A percentile compares a stretch with the other conserved stretches of the same genome.
Conservation (phyloP, 257 asterid species). For the Verbascum thapsus region DNA sequence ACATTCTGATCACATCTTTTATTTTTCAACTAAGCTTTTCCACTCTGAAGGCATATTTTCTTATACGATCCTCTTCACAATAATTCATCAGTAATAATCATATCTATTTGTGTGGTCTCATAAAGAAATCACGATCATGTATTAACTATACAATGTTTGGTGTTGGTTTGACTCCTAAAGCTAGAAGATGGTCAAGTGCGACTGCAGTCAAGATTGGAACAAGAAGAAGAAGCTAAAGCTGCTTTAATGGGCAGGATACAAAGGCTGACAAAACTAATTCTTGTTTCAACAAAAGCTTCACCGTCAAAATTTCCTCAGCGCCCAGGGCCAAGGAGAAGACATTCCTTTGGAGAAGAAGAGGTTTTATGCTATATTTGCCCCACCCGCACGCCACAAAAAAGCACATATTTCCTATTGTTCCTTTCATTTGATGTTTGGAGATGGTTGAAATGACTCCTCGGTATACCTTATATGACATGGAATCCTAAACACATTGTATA, state of each 20-base stretch:
- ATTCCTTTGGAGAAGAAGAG: slow-evolving; percentile 99
- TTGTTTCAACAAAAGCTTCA: slow-evolving; percentile 88
- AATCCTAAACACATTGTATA: slow-evolving; percentile 4
- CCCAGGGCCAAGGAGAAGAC: slow-evolving; percentile 80
- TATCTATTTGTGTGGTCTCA: slow-evolving; percentile 13
- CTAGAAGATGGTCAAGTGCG: slow-evolving; percentile 99
- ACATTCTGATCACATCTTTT: background rate
- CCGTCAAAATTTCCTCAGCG: slow-evolving; percentile 83
- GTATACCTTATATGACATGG: no score
- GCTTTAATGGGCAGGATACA: slow-evolving; percentile 97
- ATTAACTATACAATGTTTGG: slow-evolving; percentile 35
- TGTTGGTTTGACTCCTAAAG: slow-evolving; percentile 59
- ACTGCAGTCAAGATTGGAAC: slow-evolving; percentile 95
- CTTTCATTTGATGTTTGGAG: slow-evolving; percentile 16
- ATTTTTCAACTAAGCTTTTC: slow-evolving; percentile 3
- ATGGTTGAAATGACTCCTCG: no score
- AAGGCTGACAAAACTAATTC: slow-evolving; percentile 89
- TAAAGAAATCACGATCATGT: slow-evolving; percentile 23
- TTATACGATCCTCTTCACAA: slow-evolving; percentile 6
- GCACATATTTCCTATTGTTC: slow-evolving; percentile 3
- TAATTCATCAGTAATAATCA: slow-evolving; percentile 19
- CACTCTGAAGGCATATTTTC: slow-evolving; percentile 10
- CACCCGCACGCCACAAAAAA: background rate
- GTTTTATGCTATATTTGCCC: slow-evolving; percentile 34
- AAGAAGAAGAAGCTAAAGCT: slow-evolving; percentile 99